Conservation (phyloP, 371 early-diverging fungal species). For the Cokeromyces recurvatus region DNA sequence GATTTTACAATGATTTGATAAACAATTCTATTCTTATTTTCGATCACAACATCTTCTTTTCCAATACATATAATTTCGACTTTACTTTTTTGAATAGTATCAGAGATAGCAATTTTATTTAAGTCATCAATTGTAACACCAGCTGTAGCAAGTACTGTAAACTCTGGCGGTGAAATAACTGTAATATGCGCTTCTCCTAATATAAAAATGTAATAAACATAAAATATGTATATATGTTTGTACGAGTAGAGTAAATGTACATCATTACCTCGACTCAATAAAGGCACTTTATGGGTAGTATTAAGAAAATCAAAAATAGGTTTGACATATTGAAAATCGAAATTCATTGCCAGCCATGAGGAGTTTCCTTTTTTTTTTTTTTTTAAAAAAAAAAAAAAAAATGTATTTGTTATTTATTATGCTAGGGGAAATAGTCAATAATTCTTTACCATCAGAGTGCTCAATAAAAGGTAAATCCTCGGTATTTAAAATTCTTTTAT, state of each 20-base stretch:
- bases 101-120: conserved; percentile 51
- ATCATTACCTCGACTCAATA: conserved; percentile 17
- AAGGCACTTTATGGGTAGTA: conserved; percentile 36
- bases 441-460: conserved; percentile 21
- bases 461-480: conserved; percentile 44
- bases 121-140: conserved; percentile 72
- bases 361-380: conserved; percentile 7
- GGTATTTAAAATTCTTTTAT: conserved; percentile 39
- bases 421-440: not conserved
- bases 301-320: conserved; percentile 53
- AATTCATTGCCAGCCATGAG: conserved; percentile 60
- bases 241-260: not conserved
- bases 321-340: conserved; percentile 54
- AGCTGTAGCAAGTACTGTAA: conserved; percentile 48
- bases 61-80: conserved; percentile 64
- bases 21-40: conserved; percentile 22
- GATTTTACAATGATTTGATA: conserved; percentile 41
- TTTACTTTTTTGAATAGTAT: conserved; percentile 53
- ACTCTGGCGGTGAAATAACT: conserved; percentile 74
- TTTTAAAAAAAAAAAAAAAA: too few relatives aligned
- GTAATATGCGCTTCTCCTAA: conserved; percentile 76
- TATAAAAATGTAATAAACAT: not conserved
- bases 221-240: not conserved
- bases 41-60: conserved; percentile 41
- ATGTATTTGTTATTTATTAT: too few relatives aligned